Evolutionary conservation across 257 asterid species (phyloP).

Genomic region (Capsicum rhomboideum): DNA sequence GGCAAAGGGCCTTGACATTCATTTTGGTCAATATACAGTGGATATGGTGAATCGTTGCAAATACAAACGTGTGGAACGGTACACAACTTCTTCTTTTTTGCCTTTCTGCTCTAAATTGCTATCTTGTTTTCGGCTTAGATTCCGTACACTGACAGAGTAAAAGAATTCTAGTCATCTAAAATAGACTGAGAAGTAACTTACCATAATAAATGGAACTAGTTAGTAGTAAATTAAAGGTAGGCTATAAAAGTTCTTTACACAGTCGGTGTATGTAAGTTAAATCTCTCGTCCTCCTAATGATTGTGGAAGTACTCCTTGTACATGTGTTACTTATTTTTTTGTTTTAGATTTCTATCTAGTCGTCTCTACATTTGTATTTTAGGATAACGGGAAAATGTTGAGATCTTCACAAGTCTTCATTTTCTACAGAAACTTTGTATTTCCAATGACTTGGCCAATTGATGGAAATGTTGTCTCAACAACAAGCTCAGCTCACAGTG

Average conservation of each 20-base stretch:
- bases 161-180: no score
- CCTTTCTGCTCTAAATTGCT: not conserved
- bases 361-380: not conserved
- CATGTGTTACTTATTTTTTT: not conserved
- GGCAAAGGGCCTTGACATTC: not conserved
- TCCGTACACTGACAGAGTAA: not conserved
- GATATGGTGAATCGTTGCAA: slow-evolving; percentile 6
- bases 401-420: not conserved
- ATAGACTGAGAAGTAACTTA: no score
- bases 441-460: slow-evolving; percentile 19
- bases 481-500: not conserved
- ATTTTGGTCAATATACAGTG: slow-evolving; percentile 5
- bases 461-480: not conserved
- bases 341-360: no score
- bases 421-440: slow-evolving; percentile 10
- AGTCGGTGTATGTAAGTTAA: no score
- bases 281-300: no score
- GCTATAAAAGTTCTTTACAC: no score
- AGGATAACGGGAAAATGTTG: not conserved
- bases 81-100: not conserved
- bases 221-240: no score
- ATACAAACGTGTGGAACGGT: slow-evolving; percentile 2
- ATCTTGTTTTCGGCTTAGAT: not conserved
- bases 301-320: not conserved
- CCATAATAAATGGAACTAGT: no score